Evolutionary conservation across 495 filamentous ascomycete species (phyloP).

Genomic region (Xylaria flabelliformis): DNA sequence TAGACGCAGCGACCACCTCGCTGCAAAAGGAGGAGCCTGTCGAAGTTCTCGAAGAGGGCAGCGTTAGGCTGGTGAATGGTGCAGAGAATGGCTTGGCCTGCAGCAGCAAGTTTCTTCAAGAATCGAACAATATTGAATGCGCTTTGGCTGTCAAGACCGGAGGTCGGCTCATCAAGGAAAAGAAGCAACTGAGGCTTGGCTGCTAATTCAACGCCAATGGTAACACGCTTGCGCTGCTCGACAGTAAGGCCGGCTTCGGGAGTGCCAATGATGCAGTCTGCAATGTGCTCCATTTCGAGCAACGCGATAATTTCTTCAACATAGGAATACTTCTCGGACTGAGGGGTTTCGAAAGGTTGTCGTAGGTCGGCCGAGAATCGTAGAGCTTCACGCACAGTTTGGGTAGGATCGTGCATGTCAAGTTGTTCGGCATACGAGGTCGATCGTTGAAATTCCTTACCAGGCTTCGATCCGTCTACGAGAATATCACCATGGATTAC

Average conservation of each 20-base stretch:
- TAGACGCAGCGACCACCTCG: slow-evolving; percentile 76
- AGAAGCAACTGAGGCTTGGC: slow-evolving; percentile 85
- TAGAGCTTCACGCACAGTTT: slow-evolving; percentile 84
- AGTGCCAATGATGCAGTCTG: slow-evolving; percentile 82
- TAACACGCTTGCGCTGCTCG: slow-evolving; percentile 90
- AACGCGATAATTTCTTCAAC: slow-evolving; percentile 83
- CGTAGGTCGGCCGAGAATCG: slow-evolving; percentile 83
- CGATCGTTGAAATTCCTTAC: slow-evolving; percentile 76
- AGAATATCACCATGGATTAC: slow-evolving; percentile 76
- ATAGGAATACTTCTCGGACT: slow-evolving; percentile 78
- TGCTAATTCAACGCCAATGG: slow-evolving; percentile 87
- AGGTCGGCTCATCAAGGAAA: slow-evolving; percentile 91
- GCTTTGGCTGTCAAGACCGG: slow-evolving; percentile 81
- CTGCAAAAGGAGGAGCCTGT: slow-evolving; percentile 72
- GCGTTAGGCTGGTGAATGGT: slow-evolving; percentile 93
- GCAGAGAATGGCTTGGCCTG: slow-evolving; percentile 87
- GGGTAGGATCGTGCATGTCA: slow-evolving; percentile 78
- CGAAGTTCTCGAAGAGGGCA: slow-evolving; percentile 82
- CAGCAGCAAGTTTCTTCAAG: slow-evolving; percentile 79
- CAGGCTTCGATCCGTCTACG: slow-evolving; percentile 71
- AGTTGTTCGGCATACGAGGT: slow-evolving; percentile 82
- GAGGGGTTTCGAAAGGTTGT: slow-evolving; percentile 72
- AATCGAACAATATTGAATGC: slow-evolving; percentile 92
- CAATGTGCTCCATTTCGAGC: slow-evolving; percentile 82
- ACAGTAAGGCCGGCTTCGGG: slow-evolving; percentile 81